phyloP scores from a whole-genome alignment of 768 basidiomycete genomes.

The Candolleomyces aberdarensis region DNA sequence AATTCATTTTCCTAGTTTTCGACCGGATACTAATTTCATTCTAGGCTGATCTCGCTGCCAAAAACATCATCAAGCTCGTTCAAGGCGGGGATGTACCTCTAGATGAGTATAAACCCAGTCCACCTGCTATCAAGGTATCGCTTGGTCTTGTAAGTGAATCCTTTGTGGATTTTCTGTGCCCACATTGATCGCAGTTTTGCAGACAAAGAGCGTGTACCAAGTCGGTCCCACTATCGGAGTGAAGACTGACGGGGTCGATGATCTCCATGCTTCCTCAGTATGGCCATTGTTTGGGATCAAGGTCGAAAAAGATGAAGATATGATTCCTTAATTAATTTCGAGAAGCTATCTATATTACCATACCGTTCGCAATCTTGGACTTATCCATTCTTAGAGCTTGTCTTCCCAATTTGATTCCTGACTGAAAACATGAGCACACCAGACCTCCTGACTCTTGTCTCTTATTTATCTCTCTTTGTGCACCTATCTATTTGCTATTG shows the following conservation, averaged over 20 bases:
- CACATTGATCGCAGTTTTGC: background rate
- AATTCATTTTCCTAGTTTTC: background rate
- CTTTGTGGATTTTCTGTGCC: background rate
- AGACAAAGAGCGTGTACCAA: conserved; percentile 47
- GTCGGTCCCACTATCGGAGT: conserved; percentile 41
- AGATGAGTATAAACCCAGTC: conserved; percentile 42
- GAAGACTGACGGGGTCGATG: conserved; percentile 41
- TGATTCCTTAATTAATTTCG: conserved; percentile 15
- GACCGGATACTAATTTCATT: background rate
- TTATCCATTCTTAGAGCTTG: too few relatives aligned
- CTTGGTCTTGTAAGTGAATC: conserved; percentile 48
- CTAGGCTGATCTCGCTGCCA: conserved; percentile 48
- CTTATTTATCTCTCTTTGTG: too few relatives aligned
- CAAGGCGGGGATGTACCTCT: conserved; percentile 27
- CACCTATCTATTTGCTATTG: too few relatives aligned
- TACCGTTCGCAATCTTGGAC: too few relatives aligned
- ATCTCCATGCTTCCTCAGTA: conserved; percentile 43
- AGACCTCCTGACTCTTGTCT: too few relatives aligned
- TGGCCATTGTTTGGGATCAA: conserved; percentile 46
- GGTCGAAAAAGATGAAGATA: conserved; percentile 35
- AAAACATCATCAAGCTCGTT: conserved; percentile 51
- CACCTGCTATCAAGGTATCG: conserved; percentile 59
- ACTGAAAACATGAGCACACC: too few relatives aligned
- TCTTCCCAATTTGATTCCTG: too few relatives aligned
- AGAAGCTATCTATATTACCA: too few relatives aligned